A percentile compares a stretch with the other conserved stretches of the same genome.
These are phyloP conservation scores for Giardia duodenalis DNA, from an alignment of 208 protist genomes.

Conservation along the genomic window DNA sequence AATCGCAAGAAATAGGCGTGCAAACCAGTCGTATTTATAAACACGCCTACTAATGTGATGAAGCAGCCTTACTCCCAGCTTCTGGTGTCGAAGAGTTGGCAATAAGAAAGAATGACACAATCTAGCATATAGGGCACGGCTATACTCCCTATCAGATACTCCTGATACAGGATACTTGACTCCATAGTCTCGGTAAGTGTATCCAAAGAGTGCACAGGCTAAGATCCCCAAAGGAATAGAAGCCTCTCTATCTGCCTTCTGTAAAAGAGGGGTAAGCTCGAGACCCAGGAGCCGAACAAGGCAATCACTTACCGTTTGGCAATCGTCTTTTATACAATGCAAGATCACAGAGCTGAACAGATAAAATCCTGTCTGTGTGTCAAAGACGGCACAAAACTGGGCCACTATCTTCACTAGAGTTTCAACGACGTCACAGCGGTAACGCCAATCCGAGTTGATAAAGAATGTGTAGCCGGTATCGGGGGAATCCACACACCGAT, in stretches of 20 bases:
- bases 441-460: not conserved
- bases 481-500: too few species aligned
- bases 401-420: not conserved
- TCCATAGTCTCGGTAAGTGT: not conserved
- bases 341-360: not conserved
- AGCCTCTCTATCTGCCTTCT: not conserved
- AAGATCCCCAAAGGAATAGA: not conserved
- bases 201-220: not conserved
- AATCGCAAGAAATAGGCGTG: not conserved
- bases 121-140: not conserved
- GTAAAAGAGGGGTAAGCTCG: not conserved
- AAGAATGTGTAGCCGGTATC: too few species aligned
- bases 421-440: not conserved
- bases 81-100: not conserved
- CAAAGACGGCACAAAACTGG: not conserved
- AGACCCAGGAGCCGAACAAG: not conserved
- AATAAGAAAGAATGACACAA: not conserved
- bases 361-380: not conserved
- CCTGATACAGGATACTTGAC: not conserved
- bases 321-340: not conserved
- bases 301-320: not conserved
- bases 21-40: not conserved
- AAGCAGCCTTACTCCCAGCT: not conserved
- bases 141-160: not conserved
- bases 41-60: not conserved